A percentile compares a stretch with the other conserved stretches of the same genome.
phyloP scores from a whole-genome alignment of 2,329 filamentous ascomycete species.

The Alternaria sp. region DNA sequence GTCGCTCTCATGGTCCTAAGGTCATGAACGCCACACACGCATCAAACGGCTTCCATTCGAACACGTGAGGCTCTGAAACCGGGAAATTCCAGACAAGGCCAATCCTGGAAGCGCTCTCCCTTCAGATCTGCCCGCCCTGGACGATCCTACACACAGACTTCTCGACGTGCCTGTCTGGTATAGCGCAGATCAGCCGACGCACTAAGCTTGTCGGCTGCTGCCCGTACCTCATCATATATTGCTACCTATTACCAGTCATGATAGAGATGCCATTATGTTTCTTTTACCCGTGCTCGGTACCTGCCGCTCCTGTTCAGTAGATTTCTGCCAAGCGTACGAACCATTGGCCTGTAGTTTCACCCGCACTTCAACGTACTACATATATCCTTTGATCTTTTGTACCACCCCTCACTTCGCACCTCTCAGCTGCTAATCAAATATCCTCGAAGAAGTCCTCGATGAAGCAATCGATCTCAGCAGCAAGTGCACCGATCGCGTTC shows the following conservation, averaged over 20 bases:
- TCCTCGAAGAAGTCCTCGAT: too few species aligned
- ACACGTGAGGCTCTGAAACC: conserved; percentile 14
- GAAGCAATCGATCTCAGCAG: too few species aligned
- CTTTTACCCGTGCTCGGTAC: not conserved
- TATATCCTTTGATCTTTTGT: too few species aligned
- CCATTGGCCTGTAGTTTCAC: not conserved
- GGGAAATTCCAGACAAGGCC: conserved; percentile 10
- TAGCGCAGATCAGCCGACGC: conserved; percentile 13
- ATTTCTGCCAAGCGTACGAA: not conserved
- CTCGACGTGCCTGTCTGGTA: conserved; percentile 9
- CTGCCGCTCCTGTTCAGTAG: too few species aligned
- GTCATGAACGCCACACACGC: conserved; percentile 9
- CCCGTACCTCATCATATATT: conserved; percentile 13
- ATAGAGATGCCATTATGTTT: not conserved
- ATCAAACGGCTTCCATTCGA: not conserved
- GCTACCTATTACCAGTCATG: not conserved
- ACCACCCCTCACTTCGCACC: too few species aligned
- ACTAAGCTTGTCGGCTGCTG: conserved; percentile 8
- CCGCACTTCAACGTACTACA: too few species aligned
- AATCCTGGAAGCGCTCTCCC: conserved; percentile 16
- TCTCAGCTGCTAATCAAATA: too few species aligned
- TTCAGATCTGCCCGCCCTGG: conserved; percentile 26
- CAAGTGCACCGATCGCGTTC: too few species aligned
- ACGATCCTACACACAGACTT: conserved; percentile 14
- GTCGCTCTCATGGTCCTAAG: conserved; percentile 1